Evolutionary conservation across 257 asterid species (phyloP), one percentile per base, ranked within the genome.

Genomic region (Scutellaria baicalensis): DNA sequence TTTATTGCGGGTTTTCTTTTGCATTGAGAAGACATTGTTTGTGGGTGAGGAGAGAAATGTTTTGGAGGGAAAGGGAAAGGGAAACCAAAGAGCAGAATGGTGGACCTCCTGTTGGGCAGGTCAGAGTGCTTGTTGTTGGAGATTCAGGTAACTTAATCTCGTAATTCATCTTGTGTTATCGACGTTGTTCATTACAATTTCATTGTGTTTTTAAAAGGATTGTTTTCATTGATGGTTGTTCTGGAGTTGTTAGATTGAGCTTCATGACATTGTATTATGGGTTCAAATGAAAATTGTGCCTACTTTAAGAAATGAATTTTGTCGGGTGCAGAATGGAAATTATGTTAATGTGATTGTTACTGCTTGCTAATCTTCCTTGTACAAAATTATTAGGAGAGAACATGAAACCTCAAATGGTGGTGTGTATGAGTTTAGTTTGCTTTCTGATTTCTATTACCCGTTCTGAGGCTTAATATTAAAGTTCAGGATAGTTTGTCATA

Each of bases 91-190:
- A 91, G 72, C 86, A 70, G 45, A 86, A 84, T 80, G 93, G 91
- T 13, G 96, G 96, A 17, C 99, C 96, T 64, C 97, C 90, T 55
- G 84, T 89, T 77, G 97, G 99, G 65, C 96, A 91, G 85, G 95
- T 93, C 77, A 76, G 99, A 73, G 99, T 93, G 60, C 88, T 91
- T 47, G 83, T 91, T 80, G 94, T 91, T 69, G 97, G 97, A 50
- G 99, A 93, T 65, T 89, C 96, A 77, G 99, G 99, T 93, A 81
- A 68, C 64, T 75, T 16, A 45, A 43, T 48, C 16, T 61, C 56
- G 14, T 31, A 58, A 68, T 14, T 20, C 14, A 7, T 45, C 3
- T 50, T n/a, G 23, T 58, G 11, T 56, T 45, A 16, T 51, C 8
- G 13, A 3, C 6, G 8, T 47, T 33, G 9, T 64, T 64, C 66